Evolutionary conservation across 345 rosid genomes (phyloP).

Genomic region (Gossypium raimondii): DNA sequence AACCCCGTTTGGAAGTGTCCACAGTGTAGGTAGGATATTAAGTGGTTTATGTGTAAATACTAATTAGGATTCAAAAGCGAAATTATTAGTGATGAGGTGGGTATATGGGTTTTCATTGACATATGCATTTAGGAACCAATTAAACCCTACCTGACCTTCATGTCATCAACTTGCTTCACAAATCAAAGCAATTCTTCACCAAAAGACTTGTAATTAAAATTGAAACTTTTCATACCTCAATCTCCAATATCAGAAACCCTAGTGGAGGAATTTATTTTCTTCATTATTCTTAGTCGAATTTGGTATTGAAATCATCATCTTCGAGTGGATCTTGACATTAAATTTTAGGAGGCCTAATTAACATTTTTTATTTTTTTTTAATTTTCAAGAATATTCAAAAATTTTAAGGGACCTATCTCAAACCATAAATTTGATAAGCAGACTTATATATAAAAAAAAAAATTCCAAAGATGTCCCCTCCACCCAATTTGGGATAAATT

Average conservation of each 20-base stretch:
- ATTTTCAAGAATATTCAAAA: too few species aligned
- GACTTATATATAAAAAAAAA: too few species aligned
- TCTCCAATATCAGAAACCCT: background rate
- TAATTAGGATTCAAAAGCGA: conserved; percentile 19
- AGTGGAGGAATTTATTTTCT: background rate
- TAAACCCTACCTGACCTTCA: background rate
- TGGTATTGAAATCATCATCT: too few species aligned
- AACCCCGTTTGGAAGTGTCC: conserved; percentile 17
- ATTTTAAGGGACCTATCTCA: too few species aligned
- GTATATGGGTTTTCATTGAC: conserved; percentile 12
- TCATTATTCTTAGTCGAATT: too few species aligned
- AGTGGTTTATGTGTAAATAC: conserved; percentile 10
- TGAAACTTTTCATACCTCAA: too few species aligned
- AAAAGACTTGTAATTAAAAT: background rate
- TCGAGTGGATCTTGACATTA: too few species aligned
- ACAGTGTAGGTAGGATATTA: background rate
- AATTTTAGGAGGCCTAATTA: too few species aligned
- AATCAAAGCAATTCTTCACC: background rate
- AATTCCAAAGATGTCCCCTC: too few species aligned
- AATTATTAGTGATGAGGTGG: conserved; percentile 18
- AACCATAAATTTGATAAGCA: too few species aligned
- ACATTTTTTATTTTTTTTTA: too few species aligned
- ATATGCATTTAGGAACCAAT: conserved; percentile 14
- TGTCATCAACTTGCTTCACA: background rate
- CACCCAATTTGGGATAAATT: too few species aligned